Percentiles rank a stretch among this genome's conserved stretches.
Conservation (phyloP, 148 eudicot genomes). For the Spergularia marina region DNA sequence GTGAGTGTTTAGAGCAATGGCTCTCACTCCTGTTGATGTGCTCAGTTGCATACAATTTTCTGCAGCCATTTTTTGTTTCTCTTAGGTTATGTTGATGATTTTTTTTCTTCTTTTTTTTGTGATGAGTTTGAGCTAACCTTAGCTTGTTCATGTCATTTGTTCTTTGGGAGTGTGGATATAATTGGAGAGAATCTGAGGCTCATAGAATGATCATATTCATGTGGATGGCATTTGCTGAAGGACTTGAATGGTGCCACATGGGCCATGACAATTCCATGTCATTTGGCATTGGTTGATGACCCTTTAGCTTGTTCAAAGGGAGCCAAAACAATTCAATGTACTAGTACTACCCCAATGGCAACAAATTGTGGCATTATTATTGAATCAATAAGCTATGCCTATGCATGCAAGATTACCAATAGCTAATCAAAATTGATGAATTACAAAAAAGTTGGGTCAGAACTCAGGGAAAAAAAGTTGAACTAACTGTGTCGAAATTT, state of each 20-base stretch:
- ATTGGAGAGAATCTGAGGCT: constrained; percentile 23
- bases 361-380: no score
- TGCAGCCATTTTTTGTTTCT: constrained; percentile 14
- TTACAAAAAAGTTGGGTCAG: no score
- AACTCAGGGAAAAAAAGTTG: no score
- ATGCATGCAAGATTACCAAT: no score
- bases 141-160: background rate
- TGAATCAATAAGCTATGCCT: no score
- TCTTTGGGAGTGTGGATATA: constrained; percentile 20
- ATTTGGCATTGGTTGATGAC: background rate
- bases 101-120: background rate
- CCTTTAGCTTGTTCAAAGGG: background rate
- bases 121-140: background rate
- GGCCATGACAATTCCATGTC: constrained; percentile 21
- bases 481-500: no score
- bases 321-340: no score
- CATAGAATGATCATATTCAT: constrained; percentile 30
- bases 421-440: no score
- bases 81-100: background rate
- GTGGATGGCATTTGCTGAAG: constrained; percentile 28
- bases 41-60: constrained; percentile 33
- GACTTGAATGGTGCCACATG: background rate
- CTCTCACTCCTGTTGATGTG: constrained; percentile 30
- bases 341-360: no score
- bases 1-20: constrained; percentile 24